phyloP scores from a whole-genome alignment of 805 yeast species.

The Yarrowia sp. region DNA sequence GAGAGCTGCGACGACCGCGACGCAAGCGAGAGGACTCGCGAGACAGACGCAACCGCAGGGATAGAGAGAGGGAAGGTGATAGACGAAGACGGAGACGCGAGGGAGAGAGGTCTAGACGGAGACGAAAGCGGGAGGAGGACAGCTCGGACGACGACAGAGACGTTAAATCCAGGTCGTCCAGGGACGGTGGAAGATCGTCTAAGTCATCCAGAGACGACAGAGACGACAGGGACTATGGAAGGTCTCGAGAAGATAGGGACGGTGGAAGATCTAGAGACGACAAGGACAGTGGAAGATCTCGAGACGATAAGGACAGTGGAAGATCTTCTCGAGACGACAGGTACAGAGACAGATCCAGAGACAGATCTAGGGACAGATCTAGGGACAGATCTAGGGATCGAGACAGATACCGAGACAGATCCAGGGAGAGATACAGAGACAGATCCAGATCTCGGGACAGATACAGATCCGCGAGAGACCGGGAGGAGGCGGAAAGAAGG shows the following conservation, averaged over 20 bases:
- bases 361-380: not conserved
- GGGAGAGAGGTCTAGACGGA: not conserved
- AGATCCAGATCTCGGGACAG: constrained; percentile 6
- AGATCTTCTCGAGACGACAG: constrained; percentile 12
- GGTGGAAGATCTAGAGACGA: not conserved
- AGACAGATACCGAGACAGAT: not conserved
- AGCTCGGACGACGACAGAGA: too few relatives aligned
- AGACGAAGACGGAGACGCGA: not conserved
- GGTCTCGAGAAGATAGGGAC: not conserved
- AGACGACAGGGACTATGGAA: not conserved
- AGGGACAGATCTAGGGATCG: not conserved
- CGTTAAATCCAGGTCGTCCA: too few relatives aligned
- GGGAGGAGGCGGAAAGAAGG: not conserved
- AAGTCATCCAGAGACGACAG: too few relatives aligned
- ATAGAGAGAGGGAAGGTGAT: not conserved
- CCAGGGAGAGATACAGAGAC: not conserved
- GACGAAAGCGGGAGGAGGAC: not conserved
- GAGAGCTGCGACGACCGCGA: not conserved
- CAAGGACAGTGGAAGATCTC: not conserved
- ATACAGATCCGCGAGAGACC: constrained; percentile 2
- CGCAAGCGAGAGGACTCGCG: not conserved
- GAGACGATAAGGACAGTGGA: constrained; percentile 2
- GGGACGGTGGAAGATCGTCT: not conserved
- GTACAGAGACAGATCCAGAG: not conserved
- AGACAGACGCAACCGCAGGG: not conserved